A percentile compares a stretch with the other conserved stretches of the same genome.
Evolutionary conservation across 2,329 filamentous ascomycete species (phyloP).

Genomic region (Aspergillus sp.): DNA sequence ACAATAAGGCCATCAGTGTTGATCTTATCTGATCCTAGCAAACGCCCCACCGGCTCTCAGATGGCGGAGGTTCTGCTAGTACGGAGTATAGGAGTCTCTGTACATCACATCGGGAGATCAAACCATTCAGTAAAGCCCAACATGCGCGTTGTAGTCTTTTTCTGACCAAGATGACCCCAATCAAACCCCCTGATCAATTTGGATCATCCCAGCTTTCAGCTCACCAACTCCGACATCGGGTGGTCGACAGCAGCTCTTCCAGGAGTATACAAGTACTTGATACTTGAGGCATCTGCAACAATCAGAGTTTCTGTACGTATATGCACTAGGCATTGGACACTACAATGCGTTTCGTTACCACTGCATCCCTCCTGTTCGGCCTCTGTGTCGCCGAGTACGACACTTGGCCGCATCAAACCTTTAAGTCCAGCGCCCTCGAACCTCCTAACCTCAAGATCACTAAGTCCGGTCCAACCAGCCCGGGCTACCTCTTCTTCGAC

Average conservation of each 20-base stretch:
- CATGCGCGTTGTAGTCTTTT: too few relatives aligned
- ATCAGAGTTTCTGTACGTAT: too few relatives aligned
- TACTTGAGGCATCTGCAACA: too few relatives aligned
- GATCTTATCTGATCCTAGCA: neutral
- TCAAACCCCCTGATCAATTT: neutral
- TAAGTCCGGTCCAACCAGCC: neutral
- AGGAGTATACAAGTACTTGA: too few relatives aligned
- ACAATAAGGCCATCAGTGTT: neutral
- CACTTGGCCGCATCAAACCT: neutral
- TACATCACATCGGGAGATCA: neutral
- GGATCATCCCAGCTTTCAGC: neutral
- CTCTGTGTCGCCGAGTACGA: neutral
- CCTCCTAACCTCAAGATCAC: neutral
- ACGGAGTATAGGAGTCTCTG: neutral
- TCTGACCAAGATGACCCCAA: neutral
- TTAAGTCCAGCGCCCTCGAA: neutral
- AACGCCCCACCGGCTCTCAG: neutral
- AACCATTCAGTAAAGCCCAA: too few relatives aligned
- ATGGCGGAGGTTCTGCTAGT: neutral
- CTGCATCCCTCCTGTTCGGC: neutral
- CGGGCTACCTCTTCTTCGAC: neutral
- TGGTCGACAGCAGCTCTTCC: neutral
- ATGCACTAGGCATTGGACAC: neutral
- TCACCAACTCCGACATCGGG: neutral
- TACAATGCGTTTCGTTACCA: neutral